phyloP scores from a whole-genome alignment of 805 yeast genomes.

The Teunomyces atbi region DNA sequence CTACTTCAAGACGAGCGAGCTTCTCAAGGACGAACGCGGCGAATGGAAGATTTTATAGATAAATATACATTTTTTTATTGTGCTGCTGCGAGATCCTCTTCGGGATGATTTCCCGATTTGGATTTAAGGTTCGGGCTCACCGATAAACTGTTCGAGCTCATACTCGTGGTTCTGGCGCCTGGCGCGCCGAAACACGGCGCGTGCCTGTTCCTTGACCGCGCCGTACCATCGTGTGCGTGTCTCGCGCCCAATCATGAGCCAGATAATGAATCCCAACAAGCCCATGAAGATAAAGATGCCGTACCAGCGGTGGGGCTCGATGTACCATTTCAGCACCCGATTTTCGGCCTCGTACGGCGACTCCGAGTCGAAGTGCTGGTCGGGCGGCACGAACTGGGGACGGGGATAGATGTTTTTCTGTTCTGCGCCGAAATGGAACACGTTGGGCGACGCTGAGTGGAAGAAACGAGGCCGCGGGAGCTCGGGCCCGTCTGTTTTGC shows the following conservation, averaged over 20 bases:
- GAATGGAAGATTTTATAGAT: conserved; percentile 39
- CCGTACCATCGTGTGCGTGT: not conserved
- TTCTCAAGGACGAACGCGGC: conserved; percentile 45
- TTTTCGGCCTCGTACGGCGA: conserved; percentile 25
- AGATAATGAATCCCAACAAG: conserved; percentile 22
- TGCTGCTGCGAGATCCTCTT: no score
- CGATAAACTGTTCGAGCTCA: conserved; percentile 13
- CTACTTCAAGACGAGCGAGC: conserved; percentile 74
- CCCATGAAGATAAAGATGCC: conserved; percentile 32
- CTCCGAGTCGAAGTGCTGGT: conserved; percentile 30
- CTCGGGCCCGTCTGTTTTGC: conserved; percentile 3
- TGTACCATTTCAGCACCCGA: conserved; percentile 39
- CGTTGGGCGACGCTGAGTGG: conserved; percentile 46
- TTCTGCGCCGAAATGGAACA: conserved; percentile 56
- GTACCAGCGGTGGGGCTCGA: conserved; percentile 44
- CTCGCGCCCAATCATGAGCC: conserved; percentile 34
- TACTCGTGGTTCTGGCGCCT: not conserved
- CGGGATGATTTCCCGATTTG: no score
- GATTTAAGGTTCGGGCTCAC: not conserved
- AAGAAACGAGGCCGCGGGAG: conserved; percentile 44
- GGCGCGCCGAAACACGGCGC: not conserved
- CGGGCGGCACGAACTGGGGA: conserved; percentile 37
- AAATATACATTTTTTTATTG: no score
- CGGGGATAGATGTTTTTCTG: conserved; percentile 36
- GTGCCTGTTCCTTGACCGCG: not conserved